Percentiles rank a stretch among this genome's conserved stretches.
These are phyloP conservation scores for Trichoderma oligosporum DNA, from an alignment of 2,329 filamentous ascomycete genomes.

Conservation along the genomic window DNA sequence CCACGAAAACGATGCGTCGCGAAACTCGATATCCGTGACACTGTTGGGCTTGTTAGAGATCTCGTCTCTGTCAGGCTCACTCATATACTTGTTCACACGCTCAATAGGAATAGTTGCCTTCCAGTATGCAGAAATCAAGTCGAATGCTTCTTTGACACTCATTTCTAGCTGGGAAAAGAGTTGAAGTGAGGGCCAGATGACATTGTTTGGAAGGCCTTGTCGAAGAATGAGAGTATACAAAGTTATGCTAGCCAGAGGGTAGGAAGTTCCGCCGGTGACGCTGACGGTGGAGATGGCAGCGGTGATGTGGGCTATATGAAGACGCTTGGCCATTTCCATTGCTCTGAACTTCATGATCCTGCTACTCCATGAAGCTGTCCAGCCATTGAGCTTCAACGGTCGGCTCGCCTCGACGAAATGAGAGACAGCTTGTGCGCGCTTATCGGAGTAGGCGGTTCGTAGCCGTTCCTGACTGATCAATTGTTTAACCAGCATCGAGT, in stretches of 20 bases:
- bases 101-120: conserved; percentile 80
- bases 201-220: conserved; percentile 66
- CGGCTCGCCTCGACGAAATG: conserved; percentile 86
- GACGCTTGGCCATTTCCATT: conserved; percentile 36
- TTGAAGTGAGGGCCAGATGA: conserved; percentile 82
- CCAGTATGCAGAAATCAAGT: conserved; percentile 69
- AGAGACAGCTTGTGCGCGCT: conserved; percentile 72
- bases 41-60: conserved; percentile 35
- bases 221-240: conserved; percentile 72
- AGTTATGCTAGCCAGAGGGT: conserved; percentile 77
- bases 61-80: conserved; percentile 71
- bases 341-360: conserved; percentile 37
- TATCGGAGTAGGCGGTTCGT: conserved; percentile 70
- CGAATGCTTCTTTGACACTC: conserved; percentile 70
- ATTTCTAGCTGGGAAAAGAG: conserved; percentile 73
- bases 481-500: conserved; percentile 61
- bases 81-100: conserved; percentile 83
- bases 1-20: conserved; percentile 72
- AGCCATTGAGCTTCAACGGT: conserved; percentile 49
- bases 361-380: conserved; percentile 37
- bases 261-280: conserved; percentile 65
- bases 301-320: conserved; percentile 35
- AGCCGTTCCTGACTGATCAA: conserved; percentile 66
- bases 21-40: conserved; percentile 48
- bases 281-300: conserved; percentile 64